Conservation (phyloP, 495 filamentous ascomycete genomes). For the Friedmanniomyces simplex region DNA sequence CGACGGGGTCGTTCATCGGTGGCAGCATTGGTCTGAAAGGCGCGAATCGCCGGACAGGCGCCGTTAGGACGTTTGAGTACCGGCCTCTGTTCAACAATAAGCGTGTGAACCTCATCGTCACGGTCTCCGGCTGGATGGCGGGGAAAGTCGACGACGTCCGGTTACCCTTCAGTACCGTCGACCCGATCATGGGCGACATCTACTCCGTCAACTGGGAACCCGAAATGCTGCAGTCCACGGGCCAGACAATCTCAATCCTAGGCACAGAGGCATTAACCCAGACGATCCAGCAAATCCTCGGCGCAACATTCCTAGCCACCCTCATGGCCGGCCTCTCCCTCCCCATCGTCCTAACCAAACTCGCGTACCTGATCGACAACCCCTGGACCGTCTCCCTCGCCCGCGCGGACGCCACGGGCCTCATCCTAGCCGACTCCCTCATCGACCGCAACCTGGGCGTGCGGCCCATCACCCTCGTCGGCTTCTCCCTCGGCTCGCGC, state of each 20-base stretch:
- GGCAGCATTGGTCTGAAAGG: slow-evolving; percentile 75
- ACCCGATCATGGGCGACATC: slow-evolving; percentile 95
- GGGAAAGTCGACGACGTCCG: slow-evolving; percentile 95
- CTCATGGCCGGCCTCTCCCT: slow-evolving; percentile 93
- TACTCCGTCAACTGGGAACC: slow-evolving; percentile 98
- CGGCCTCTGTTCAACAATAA: slow-evolving; percentile 96
- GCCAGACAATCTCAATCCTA: slow-evolving; percentile 94
- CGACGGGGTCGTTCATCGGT: slow-evolving; percentile 74
- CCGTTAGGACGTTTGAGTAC: slow-evolving; percentile 94
- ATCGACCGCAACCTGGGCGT: slow-evolving; percentile 86
- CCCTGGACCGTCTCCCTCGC: slow-evolving; percentile 93
- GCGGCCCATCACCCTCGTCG: slow-evolving; percentile 87
- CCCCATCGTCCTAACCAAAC: slow-evolving; percentile 84
- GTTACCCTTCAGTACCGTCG: slow-evolving; percentile 87
- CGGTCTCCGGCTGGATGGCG: slow-evolving; percentile 96
- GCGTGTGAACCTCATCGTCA: slow-evolving; percentile 89
- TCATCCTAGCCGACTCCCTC: slow-evolving; percentile 92
- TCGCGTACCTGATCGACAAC: slow-evolving; percentile 95
- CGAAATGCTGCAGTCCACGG: slow-evolving; percentile 94
- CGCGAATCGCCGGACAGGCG: slow-evolving; percentile 73
- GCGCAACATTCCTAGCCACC: slow-evolving; percentile 73
- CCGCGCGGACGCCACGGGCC: slow-evolving; percentile 73
- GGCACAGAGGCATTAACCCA: slow-evolving; percentile 96
- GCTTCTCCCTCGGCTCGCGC: slow-evolving; percentile 84
- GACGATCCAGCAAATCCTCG: slow-evolving; percentile 90